Evolutionary conservation across 768 basidiomycete species (phyloP).

Genomic region (Suillus occidentalis): DNA sequence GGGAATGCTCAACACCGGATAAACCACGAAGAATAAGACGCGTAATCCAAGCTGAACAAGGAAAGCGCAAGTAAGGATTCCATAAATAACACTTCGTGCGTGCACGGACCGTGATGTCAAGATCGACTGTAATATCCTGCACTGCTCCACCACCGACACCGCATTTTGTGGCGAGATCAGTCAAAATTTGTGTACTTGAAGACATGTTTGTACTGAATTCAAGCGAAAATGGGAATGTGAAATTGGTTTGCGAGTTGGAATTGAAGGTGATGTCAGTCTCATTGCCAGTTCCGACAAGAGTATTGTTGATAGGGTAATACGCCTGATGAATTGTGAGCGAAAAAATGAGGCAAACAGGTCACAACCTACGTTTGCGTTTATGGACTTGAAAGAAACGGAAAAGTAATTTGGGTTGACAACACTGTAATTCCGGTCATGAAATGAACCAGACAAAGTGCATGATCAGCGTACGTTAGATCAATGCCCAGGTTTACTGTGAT

Average conservation of each 20-base stretch:
- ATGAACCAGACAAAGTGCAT: neutral
- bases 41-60: conserved; percentile 57
- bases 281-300: conserved; percentile 63
- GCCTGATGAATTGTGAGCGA: conserved; percentile 42
- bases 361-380: conserved; percentile 56
- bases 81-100: conserved; percentile 7
- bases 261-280: conserved; percentile 46
- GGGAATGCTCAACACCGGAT: conserved; percentile 61
- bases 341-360: neutral
- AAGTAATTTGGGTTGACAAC: conserved; percentile 85
- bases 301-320: conserved; percentile 73
- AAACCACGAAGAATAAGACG: conserved; percentile 63
- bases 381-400: conserved; percentile 59
- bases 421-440: conserved; percentile 38
- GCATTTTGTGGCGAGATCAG: conserved; percentile 64
- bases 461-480: conserved; percentile 57
- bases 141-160: conserved; percentile 46
- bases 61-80: conserved; percentile 1
- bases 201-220: conserved; percentile 56
- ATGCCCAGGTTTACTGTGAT: conserved; percentile 60
- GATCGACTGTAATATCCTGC: conserved; percentile 55
- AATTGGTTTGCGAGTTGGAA: conserved; percentile 56
- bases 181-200: conserved; percentile 53
- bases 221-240: conserved; percentile 76
- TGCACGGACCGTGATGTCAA: conserved; percentile 60